Evolutionary conservation across 768 basidiomycete genomes (phyloP), one percentile per base, ranked within the genome.

Genomic region (Suillus hirtellus): DNA sequence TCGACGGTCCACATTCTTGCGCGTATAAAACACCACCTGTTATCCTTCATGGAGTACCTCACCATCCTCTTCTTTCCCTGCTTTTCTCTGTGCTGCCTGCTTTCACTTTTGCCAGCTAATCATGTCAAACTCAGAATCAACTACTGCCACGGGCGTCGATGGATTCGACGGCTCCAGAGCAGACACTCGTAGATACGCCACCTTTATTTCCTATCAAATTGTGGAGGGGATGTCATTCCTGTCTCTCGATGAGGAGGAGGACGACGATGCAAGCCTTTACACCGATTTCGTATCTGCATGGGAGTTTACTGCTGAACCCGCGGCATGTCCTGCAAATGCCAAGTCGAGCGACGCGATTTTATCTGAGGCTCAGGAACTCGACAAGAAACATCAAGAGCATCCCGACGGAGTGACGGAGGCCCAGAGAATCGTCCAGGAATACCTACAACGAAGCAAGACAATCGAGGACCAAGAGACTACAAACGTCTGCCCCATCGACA

Each of bases 161-260:
- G 27, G 24, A 17, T 42, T 58, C 40, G 40, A 58, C 7, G 52
- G 47, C 21, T 7, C n/a, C n/a, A 61, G 58, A 12, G 61, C 55
- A 17, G 68, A 75, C 12, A 73, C 69, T 58, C 72, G 75, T 40
- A 72, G 75, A 43, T 75, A 72, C 42, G 75, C 66, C 2, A 21
- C 54, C 24, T 63, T 75, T 50, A 68, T 75, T 38, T 50, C 67
- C 44, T 31, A 50, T 7, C 65, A 72, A n/a, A 50, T 49, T 14
- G 61, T 60, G 38, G 62, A 60, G 21, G 37, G 34, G 31, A 31
- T 31, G 35, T 61, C 64, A 44, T 42, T 65, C 21, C 53, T 64
- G 44, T 63, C 52, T 27, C 42, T 54, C 37, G 64, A 66, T 60
- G 47, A 64, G 19, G 43, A 60, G n/a, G 68, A 67, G 59, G 49